Base-by-base conservation (phyloP, 2,329 filamentous ascomycete species). In the Talaromyces amestolkiae region DNA sequence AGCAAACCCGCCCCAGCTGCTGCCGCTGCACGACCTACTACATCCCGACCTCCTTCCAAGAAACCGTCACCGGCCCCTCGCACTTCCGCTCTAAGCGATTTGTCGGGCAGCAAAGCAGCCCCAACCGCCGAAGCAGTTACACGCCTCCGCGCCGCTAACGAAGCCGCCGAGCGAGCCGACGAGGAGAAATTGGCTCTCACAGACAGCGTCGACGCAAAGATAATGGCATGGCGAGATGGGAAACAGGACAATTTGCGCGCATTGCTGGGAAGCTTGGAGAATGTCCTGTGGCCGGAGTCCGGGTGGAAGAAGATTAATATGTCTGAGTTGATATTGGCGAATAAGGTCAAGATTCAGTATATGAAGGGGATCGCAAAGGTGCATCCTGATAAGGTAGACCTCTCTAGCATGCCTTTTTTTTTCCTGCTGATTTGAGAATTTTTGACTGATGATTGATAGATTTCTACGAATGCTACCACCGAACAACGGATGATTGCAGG, bases 291-390 rank as follows among this genome's bases (percentile, higher is more conserved):
- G 95, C 89, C 92, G 69, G 89, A 89, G 49, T 92, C 92, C 68
- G 93, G 92, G 3, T 99, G 95, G 95, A 97, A 97, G 82, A 97
- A 96, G 82, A 89, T 98, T 65, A 93, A 92, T 37, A 87, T 99
- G 87, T 90, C 93, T 69, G 95, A 99, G 80, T 79, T 99, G 71
- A 90, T 99, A 61, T 86, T 97, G 85, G 89, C 93, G 39, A 93
- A 91, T 71, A 97, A 94, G 83, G 95, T 98, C 77, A 99, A 99
- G 86, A 90, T 99, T 69, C 84, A 91, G 67, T 99, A 99, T 76
- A 98, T 99, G 95, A 97, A 97, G 86, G 95, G 94, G 6, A 98
- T 99, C 84, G 92, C 90, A 11, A 98, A 97, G 84, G 95, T 95
- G 71, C 95, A 99, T 84, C 95, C 95, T 67, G 95, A 99, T 78